These are phyloP conservation scores for Magnolia officinalis DNA, from an alignment of 164 flowering plant species.

Conservation along the genomic window DNA sequence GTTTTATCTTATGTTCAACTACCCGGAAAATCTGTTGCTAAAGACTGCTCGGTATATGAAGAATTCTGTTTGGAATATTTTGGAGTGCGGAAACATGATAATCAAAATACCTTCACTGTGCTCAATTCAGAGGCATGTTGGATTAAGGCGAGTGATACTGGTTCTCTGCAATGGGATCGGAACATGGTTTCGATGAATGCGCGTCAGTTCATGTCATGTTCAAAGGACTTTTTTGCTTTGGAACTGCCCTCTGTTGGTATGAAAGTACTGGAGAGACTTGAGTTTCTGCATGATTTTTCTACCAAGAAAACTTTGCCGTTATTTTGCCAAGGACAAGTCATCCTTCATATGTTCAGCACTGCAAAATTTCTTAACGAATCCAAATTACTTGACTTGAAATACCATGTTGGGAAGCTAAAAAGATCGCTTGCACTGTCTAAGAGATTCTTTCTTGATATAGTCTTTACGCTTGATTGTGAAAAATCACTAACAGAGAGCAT, in stretches of 20 bases:
- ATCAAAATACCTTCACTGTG: constrained; percentile 22
- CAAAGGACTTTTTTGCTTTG: constrained; percentile 30
- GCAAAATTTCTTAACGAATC: constrained; percentile 30
- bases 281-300: constrained; percentile 21
- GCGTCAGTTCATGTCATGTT: constrained; percentile 31
- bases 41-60: constrained; percentile 17
- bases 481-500: constrained; percentile 24
- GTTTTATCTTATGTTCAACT: constrained; percentile 30
- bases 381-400: constrained; percentile 10
- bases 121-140: constrained; percentile 43
- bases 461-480: constrained; percentile 42
- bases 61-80: constrained; percentile 52
- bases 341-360: constrained; percentile 28
- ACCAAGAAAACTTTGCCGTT: constrained; percentile 14
- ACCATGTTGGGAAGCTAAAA: constrained; percentile 18
- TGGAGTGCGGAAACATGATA: constrained; percentile 38
- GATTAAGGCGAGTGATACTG: constrained; percentile 29
- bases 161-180: constrained; percentile 16
- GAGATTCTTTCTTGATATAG: constrained; percentile 20
- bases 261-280: constrained; percentile 37
- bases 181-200: constrained; percentile 25
- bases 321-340: constrained; percentile 23
- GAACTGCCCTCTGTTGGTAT: constrained; percentile 37
- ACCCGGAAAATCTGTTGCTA: constrained; percentile 14
- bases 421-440: constrained; percentile 17